A percentile compares a stretch with the other conserved stretches of the same genome.
Evolutionary conservation across 176 grass and related monocot genomes (phyloP).

Genomic region (Coix lacrymajobi): DNA sequence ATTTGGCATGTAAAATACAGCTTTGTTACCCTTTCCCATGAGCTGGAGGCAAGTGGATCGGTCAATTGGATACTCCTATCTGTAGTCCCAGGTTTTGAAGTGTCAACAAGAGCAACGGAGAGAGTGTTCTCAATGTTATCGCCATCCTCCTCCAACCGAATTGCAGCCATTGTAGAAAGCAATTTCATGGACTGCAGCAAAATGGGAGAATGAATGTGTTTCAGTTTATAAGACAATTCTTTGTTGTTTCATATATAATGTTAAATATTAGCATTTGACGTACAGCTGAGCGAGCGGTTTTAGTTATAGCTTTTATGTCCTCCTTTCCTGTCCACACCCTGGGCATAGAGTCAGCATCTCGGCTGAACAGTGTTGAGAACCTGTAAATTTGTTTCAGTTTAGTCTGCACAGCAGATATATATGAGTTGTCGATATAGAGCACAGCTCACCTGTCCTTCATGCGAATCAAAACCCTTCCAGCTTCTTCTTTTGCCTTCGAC

Average conservation of each 20-base stretch:
- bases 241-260: neutral
- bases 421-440: neutral
- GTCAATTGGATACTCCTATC: constrained; percentile 68
- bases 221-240: constrained; percentile 7
- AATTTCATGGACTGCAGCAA: constrained; percentile 86
- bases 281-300: constrained; percentile 90
- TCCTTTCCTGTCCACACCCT: constrained; percentile 98
- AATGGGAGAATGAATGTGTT: constrained; percentile 1
- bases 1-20: constrained; percentile 2
- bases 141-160: constrained; percentile 82
- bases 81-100: constrained; percentile 40
- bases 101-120: constrained; percentile 65
- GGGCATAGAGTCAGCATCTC: constrained; percentile 93
- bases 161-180: constrained; percentile 83
- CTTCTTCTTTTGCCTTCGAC: constrained; percentile 82
- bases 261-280: constrained; percentile 12
- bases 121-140: constrained; percentile 84
- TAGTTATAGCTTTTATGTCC: constrained; percentile 97
- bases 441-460: constrained; percentile 88
- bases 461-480: constrained; percentile 72
- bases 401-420: neutral
- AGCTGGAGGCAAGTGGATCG: constrained; percentile 89
- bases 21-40: constrained; percentile 81
- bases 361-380: constrained; percentile 86
- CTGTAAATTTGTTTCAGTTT: constrained; percentile 36